Percentiles rank a stretch among this genome's conserved stretches.
Conservation (phyloP, 192 early-diverging fungal species). For the Phlyctochytrium arcticum region DNA sequence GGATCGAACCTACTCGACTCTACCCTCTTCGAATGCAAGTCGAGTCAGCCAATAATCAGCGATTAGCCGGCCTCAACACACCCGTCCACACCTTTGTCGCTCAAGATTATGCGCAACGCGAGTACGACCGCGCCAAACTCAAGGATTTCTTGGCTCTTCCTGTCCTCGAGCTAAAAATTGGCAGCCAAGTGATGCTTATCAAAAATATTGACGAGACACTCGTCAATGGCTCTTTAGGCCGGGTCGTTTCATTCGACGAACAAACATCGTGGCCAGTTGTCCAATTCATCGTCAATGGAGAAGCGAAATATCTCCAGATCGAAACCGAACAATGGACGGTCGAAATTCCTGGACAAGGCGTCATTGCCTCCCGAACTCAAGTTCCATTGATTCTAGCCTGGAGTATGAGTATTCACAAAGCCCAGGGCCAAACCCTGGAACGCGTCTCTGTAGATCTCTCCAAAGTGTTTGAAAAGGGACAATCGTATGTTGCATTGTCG, state of each 20-base stretch:
- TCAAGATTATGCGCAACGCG: not conserved
- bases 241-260: conserved; percentile 31
- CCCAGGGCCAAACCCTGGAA: conserved; percentile 49
- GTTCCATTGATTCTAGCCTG: conserved; percentile 42
- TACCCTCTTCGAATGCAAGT: conserved; percentile 71
- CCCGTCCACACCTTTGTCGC: conserved; percentile 12
- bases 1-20: conserved; percentile 50
- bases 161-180: conserved; percentile 61
- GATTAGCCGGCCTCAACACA: conserved; percentile 52
- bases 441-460: conserved; percentile 40
- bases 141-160: conserved; percentile 57
- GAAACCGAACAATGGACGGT: not conserved
- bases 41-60: conserved; percentile 53
- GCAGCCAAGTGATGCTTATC: conserved; percentile 84
- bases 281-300: conserved; percentile 19
- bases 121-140: conserved; percentile 27
- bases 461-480: conserved; percentile 46
- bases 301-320: conserved; percentile 8
- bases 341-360: conserved; percentile 4
- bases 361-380: conserved; percentile 17
- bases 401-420: conserved; percentile 51
- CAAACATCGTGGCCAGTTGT: conserved; percentile 23
- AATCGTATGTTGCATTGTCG: conserved; percentile 51
- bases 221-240: conserved; percentile 44
- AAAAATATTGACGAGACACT: conserved; percentile 40